Evolutionary conservation across 306 rosid species (phyloP).

Genomic region (Sindora glabra): DNA sequence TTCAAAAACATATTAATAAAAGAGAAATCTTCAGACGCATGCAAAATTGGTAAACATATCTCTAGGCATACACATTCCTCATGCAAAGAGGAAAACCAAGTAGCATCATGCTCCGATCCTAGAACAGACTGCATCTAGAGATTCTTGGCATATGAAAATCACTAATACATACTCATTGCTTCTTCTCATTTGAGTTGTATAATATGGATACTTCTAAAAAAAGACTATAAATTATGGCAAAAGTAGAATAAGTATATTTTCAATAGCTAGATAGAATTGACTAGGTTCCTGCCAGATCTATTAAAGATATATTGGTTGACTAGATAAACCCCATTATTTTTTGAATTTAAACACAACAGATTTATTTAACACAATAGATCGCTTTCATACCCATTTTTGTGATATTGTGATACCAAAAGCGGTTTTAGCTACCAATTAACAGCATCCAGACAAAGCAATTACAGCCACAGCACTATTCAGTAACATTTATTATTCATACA

Average conservation of each 20-base stretch:
- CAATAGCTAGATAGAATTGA: too few species aligned
- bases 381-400: background rate
- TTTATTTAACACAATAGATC: too few species aligned
- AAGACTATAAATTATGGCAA: background rate
- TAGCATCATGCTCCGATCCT: background rate
- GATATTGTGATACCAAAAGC: background rate
- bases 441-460: background rate
- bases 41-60: background rate
- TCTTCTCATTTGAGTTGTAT: background rate
- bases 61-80: background rate
- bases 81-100: background rate
- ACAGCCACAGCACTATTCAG: background rate
- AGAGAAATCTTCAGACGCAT: background rate
- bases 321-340: background rate
- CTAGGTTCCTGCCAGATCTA: too few species aligned
- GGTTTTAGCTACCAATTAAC: background rate
- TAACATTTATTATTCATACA: background rate
- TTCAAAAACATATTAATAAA: too few species aligned
- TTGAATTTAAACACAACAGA: background rate
- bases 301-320: too few species aligned
- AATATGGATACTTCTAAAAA: background rate
- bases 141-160: too few species aligned
- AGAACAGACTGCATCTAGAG: too few species aligned
- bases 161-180: background rate
- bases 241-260: background rate